Base-by-base conservation (phyloP, 805 yeast species). In the Starmerella powellii region DNA sequence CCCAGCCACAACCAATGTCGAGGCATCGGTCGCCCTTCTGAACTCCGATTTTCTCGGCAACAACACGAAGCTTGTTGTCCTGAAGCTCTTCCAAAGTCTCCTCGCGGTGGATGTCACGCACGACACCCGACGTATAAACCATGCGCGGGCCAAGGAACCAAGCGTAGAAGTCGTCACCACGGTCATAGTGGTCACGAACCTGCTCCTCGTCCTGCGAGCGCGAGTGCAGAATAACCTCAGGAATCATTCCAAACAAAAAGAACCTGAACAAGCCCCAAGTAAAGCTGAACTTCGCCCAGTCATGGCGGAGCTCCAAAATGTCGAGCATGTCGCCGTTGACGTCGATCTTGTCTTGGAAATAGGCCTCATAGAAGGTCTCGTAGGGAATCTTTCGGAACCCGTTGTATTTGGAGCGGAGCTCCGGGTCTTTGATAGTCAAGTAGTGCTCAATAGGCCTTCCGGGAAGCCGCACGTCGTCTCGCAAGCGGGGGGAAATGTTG, bases 1-100 rank as follows among this genome's bases (percentile, higher is more conserved):
- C 95, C 95, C 95, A 85, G 54, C 95, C 95, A 64, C 95, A 85
- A 49, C 95, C 95, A 45, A 85, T 66, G 58, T 85, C 95, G 47
- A 85, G 74, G 61, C 84, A 68, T 47, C 66, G 67, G 52, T 85
- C 95, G 54, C 84, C 91, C 51, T 73, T 56, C 57, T 77, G 58
- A 54, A 85, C 69, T 46, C 72, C 81, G 50, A 84, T 78, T 67
- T 85, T 85, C 63, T 82, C 93, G 60, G 93, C 86, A 41, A 85
- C 94, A 56, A 80, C 66, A 58, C 82, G 79, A 61, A 85, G 70
- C 66, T 86, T 85, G 71, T 85, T 85, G 66, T 85, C 95, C 68
- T 86, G 95, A 58, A 86, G 58, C 54, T 66, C 66, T 53, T 65
- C 70, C 50, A 85, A 72, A 40, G 91, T 56, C 68, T 85, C 94